Evolutionary conservation across 1,284 basidiomycete species (phyloP).

Genomic region (Ustilago crameri): DNA sequence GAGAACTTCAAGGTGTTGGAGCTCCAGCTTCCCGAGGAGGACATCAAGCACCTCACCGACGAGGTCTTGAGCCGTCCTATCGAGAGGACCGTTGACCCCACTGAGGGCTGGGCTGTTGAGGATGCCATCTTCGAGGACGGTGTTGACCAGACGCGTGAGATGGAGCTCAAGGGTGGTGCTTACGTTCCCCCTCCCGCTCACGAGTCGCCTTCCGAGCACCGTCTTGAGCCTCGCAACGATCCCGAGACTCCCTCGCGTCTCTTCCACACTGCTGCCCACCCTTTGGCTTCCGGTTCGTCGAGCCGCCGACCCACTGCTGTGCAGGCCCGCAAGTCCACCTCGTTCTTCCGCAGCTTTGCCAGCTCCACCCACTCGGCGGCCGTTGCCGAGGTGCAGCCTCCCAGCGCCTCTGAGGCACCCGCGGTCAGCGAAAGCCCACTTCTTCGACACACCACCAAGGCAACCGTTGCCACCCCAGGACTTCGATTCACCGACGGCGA

Average conservation of each 20-base stretch:
- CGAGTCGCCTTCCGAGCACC: slow-evolving; percentile 52
- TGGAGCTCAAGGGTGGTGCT: slow-evolving; percentile 48
- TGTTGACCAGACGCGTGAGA: slow-evolving; percentile 55
- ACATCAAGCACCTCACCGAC: slow-evolving; percentile 57
- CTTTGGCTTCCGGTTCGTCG: slow-evolving; percentile 22
- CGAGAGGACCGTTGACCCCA: slow-evolving; percentile 59
- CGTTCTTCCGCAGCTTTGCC: slow-evolving; percentile 51
- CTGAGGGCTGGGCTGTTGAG: slow-evolving; percentile 54
- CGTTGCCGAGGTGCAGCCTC: slow-evolving; percentile 31
- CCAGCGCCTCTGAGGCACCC: slow-evolving; percentile 36
- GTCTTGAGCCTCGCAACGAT: slow-evolving; percentile 60
- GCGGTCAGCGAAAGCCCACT: slow-evolving; percentile 43
- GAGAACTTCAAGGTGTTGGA: slow-evolving; percentile 52
- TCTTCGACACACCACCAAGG: slow-evolving; percentile 47
- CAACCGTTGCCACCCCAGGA: slow-evolving; percentile 54
- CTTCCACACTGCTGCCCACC: slow-evolving; percentile 47
- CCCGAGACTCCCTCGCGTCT: slow-evolving; percentile 31
- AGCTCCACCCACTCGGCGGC: slow-evolving; percentile 40
- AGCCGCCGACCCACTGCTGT: slow-evolving; percentile 46
- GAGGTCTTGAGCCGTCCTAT: slow-evolving; percentile 54
- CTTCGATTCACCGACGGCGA: slow-evolving; percentile 53
- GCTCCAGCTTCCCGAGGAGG: slow-evolving; percentile 48
- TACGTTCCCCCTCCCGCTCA: slow-evolving; percentile 52
- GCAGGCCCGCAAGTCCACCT: slow-evolving; percentile 29
- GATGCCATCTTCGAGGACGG: slow-evolving; percentile 64